Conservation (phyloP, 1,139 yeast species). For the Sugiyamaella castrensis region DNA sequence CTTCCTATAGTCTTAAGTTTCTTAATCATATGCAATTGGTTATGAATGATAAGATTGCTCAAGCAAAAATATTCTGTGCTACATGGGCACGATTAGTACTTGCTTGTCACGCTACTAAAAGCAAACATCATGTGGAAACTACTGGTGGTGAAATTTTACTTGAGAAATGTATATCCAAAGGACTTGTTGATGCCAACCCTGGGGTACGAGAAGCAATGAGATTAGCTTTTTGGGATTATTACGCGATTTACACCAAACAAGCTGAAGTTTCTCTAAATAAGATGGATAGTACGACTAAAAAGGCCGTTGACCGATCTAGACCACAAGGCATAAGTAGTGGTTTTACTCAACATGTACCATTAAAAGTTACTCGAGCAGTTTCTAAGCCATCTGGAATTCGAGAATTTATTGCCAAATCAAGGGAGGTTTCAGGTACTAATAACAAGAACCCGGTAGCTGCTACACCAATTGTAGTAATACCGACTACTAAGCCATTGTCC, state of each 20-base stretch:
- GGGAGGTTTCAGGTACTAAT: conserved; percentile 10
- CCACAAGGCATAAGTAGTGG: conserved; percentile 16
- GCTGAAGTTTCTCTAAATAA: conserved; percentile 42
- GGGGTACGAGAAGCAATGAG: conserved; percentile 75
- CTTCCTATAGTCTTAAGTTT: conserved; percentile 53
- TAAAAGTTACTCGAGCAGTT: conserved; percentile 15
- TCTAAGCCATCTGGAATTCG: conserved; percentile 20
- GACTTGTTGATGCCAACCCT: conserved; percentile 78
- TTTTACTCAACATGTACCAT: conserved; percentile 4
- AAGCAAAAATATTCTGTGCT: conserved; percentile 68
- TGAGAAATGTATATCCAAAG: conserved; percentile 53
- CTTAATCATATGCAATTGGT: conserved; percentile 53
- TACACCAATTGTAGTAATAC: not conserved
- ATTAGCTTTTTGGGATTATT: conserved; percentile 68
- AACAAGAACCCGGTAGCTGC: not conserved
- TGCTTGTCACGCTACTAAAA: conserved; percentile 39
- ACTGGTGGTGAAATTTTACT: conserved; percentile 47
- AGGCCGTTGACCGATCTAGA: conserved; percentile 54
- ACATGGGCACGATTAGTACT: conserved; percentile 67
- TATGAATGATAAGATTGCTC: conserved; percentile 63
- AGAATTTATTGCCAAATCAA: conserved; percentile 23
- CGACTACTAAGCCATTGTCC: not conserved
- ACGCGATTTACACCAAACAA: conserved; percentile 45
- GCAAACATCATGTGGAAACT: conserved; percentile 36
- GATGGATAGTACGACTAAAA: conserved; percentile 49